Base-by-base conservation (phyloP, 2,329 filamentous ascomycete species). In the Bipolaris oryzae region DNA sequence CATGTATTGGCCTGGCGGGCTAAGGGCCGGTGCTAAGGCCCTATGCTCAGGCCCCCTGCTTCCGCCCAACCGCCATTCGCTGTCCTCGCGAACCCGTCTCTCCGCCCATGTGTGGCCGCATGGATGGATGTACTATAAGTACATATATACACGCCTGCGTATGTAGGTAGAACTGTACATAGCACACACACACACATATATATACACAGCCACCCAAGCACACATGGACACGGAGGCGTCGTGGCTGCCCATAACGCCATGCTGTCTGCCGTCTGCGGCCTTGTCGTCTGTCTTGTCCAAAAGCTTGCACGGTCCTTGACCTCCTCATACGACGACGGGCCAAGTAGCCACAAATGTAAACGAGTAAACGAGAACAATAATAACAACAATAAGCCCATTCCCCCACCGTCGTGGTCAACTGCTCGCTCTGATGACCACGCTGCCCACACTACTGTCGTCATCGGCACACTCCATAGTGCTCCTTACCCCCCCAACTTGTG, bases 301-400 rank as follows among this genome's bases (percentile, higher is more conserved):
- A 58, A 58, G 53, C 56, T 55, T 59, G 52, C 42, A 53, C 50
- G 31, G 42, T 50, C 43, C 42, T 54, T 58, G 60, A 51, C 55
- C 54, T 58, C 65, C 55, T 53, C 52, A 61, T 57, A 54, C 60
- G 60, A 62, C 48, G 37, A 62, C 48, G 43, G 38, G 35, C 45
- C 41, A 52, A 49, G 28, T 23, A 43, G 43, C 34, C 49, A 51
- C 49, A 41, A 58, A 58, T 58, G 60, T 3, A 28, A 28, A 28
- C 7, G 25, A n/a, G n/a, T n/a, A n/a, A n/a, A n/a, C n/a, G n/a
- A n/a, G n/a, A n/a, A n/a, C n/a, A n/a, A n/a, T n/a, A n/a, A n/a
- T n/a, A n/a, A n/a, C n/a, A n/a, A 10, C 5, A 10, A 23, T 41
- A 42, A 37, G 21, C 20, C 42, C 23, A n/a, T 42, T 44, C 52